phyloP scores from a whole-genome alignment of 495 filamentous ascomycete genomes.

The Pyrenula aspistea region DNA sequence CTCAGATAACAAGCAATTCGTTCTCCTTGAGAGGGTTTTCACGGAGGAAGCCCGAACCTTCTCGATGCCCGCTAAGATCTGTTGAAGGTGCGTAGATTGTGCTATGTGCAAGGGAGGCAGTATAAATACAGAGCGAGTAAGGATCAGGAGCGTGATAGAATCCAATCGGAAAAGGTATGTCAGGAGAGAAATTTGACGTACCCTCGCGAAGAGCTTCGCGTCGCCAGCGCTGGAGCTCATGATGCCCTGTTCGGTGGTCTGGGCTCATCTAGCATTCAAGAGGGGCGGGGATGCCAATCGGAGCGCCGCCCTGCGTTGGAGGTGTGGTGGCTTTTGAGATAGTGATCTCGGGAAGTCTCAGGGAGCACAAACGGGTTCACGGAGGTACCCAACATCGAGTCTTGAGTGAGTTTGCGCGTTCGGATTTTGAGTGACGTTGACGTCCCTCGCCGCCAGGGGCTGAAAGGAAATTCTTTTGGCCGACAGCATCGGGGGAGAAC shows the following conservation, averaged over 20 bases:
- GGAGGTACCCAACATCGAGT: not conserved
- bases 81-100: too few relatives aligned
- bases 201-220: slow-evolving; percentile 98
- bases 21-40: too few relatives aligned
- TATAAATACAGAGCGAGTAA: too few relatives aligned
- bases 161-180: slow-evolving; percentile 8
- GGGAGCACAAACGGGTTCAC: not conserved
- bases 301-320: not conserved
- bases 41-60: too few relatives aligned
- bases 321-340: not conserved
- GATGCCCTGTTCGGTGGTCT: slow-evolving; percentile 14
- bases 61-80: too few relatives aligned
- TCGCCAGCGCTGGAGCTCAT: slow-evolving; percentile 82
- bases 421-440: not conserved
- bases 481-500: not conserved
- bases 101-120: too few relatives aligned
- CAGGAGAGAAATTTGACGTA: slow-evolving; percentile 40
- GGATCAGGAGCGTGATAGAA: not conserved
- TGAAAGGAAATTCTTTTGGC: not conserved
- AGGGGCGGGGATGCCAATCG: not conserved
- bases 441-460: not conserved
- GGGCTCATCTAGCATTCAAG: slow-evolving; percentile 5
- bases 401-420: not conserved
- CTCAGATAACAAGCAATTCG: too few relatives aligned
- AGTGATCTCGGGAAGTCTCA: not conserved